These are phyloP conservation scores for Poa annua DNA, from an alignment of 176 grass and related monocot species.

Conservation along the genomic window DNA sequence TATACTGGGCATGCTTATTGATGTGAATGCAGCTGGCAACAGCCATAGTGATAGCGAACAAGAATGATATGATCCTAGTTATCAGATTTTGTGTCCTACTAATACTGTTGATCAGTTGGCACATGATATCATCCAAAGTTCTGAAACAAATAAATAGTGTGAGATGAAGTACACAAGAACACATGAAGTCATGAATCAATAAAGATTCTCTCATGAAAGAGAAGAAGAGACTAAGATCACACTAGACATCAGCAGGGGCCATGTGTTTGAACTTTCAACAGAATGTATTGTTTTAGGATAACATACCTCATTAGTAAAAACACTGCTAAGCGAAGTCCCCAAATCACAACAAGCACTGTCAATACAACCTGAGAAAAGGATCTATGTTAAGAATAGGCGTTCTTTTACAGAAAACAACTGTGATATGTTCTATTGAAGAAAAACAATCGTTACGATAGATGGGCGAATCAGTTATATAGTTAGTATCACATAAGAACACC, in stretches of 20 bases:
- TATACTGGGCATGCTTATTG: background rate
- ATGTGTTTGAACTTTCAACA: background rate
- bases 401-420: background rate
- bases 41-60: background rate
- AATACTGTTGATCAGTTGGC: background rate
- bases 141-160: background rate
- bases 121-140: background rate
- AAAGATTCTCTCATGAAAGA: background rate
- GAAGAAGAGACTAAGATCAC: constrained; percentile 1
- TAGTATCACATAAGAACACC: background rate
- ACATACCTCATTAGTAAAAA: constrained; percentile 93
- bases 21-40: constrained; percentile 8
- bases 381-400: constrained; percentile 33
- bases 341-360: constrained; percentile 73
- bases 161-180: background rate
- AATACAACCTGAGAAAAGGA: constrained; percentile 69
- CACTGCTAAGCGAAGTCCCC: constrained; percentile 83
- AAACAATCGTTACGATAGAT: background rate
- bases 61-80: background rate
- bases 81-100: background rate
- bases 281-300: background rate
- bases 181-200: background rate
- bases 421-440: background rate
- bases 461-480: background rate
- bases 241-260: background rate